These are phyloP conservation scores for Schrenkiella parvula DNA, from an alignment of 345 rosid species.

Conservation along the genomic window DNA sequence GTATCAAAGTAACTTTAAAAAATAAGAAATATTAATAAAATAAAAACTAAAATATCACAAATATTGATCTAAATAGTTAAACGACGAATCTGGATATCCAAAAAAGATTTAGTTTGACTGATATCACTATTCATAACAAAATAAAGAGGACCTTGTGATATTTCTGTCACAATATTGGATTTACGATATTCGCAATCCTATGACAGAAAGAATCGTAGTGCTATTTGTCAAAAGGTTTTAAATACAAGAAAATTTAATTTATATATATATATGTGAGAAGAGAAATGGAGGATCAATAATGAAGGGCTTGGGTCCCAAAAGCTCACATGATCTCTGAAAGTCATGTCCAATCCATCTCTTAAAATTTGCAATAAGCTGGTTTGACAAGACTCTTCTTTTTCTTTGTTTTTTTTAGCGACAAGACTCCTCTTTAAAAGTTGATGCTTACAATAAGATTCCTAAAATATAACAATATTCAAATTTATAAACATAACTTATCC, in stretches of 20 bases:
- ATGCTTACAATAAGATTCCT: slow-evolving; percentile 17
- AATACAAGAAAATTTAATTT: neutral
- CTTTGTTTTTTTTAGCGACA: neutral
- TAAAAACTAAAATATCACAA: no score
- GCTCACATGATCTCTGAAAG: slow-evolving; percentile 41
- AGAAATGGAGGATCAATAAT: slow-evolving; percentile 12
- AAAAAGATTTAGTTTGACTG: neutral
- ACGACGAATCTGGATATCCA: no score
- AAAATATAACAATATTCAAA: neutral
- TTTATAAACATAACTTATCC: slow-evolving; percentile 15
- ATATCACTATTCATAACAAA: neutral
- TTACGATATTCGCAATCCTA: neutral
- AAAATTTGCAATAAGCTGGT: slow-evolving; percentile 30
- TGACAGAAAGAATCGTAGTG: neutral
- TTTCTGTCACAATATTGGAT: neutral
- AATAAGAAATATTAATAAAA: no score
- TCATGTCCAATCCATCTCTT: slow-evolving; percentile 49
- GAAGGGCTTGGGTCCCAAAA: slow-evolving; percentile 38
- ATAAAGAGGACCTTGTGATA: neutral
- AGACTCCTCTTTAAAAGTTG: slow-evolving; percentile 14
- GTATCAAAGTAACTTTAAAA: no score
- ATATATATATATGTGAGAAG: neutral
- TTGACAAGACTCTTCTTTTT: slow-evolving; percentile 8
- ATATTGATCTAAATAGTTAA: no score
- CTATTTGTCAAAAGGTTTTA: neutral